Evolutionary conservation across 139 green algal genomes (phyloP).

Genomic region (Picochlorum sp.): DNA sequence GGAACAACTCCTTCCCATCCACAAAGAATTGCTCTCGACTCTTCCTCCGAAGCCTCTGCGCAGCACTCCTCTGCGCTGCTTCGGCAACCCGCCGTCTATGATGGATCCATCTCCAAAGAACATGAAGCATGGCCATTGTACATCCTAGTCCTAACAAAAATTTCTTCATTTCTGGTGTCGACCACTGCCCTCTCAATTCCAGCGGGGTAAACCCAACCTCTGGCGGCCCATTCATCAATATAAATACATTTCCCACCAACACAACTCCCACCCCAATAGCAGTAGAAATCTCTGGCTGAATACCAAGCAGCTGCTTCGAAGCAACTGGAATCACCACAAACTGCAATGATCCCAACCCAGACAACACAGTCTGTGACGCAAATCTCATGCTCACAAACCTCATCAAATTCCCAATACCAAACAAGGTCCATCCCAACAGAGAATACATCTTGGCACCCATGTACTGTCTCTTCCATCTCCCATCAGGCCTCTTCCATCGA

Average conservation of each 20-base stretch:
- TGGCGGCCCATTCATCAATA: slow-evolving; percentile 32
- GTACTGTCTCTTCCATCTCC: slow-evolving; percentile 29
- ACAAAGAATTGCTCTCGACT: not conserved
- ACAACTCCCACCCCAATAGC: slow-evolving; percentile 29
- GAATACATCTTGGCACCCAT: slow-evolving; percentile 31
- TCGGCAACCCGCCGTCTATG: not conserved
- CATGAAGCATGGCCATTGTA: slow-evolving; percentile 25
- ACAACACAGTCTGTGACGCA: slow-evolving; percentile 40
- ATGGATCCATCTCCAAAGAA: slow-evolving; percentile 14
- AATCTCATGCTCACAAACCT: slow-evolving; percentile 44
- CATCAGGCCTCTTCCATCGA: slow-evolving; percentile 34
- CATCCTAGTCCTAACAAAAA: slow-evolving; percentile 28
- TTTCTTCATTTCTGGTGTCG: slow-evolving; percentile 26
- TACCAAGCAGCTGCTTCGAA: slow-evolving; percentile 30
- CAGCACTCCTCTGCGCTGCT: not conserved
- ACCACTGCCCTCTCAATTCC: slow-evolving; percentile 34
- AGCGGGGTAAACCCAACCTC: slow-evolving; percentile 31
- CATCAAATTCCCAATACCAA: slow-evolving; percentile 39
- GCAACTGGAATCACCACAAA: slow-evolving; percentile 44
- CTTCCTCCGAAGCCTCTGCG: not conserved
- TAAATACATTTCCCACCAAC: slow-evolving; percentile 37
- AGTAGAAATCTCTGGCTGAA: slow-evolving; percentile 18
- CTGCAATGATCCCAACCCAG: slow-evolving; percentile 31
- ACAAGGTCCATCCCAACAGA: slow-evolving; percentile 27
- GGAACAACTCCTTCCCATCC: not conserved